Percentiles rank a stretch among this genome's conserved stretches.
These are phyloP conservation scores for Gracilaria domingensis DNA, from an alignment of 23 red algal species.

Conservation along the genomic window DNA sequence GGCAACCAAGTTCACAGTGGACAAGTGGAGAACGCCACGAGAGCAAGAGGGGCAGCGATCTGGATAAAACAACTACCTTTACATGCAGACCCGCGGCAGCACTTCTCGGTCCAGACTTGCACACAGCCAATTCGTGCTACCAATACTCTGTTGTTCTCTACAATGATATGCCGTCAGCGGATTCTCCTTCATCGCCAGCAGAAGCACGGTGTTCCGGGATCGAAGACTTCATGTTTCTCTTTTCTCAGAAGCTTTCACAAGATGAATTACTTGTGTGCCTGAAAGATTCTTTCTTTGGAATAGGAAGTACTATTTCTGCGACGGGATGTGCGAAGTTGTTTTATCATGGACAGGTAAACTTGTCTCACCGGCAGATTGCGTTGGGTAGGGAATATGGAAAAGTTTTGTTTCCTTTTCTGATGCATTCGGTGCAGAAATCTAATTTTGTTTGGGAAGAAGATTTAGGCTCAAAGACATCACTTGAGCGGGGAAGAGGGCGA, in stretches of 20 bases:
- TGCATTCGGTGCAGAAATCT: conserved; percentile 1
- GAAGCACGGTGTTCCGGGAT: conserved; percentile 14
- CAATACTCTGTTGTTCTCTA: conserved; percentile 47
- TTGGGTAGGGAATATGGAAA: conserved; percentile 40
- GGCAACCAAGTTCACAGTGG: not conserved
- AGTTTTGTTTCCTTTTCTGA: conserved; percentile 33
- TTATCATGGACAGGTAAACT: conserved; percentile 42
- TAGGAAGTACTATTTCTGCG: conserved; percentile 29
- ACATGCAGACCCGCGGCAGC: not conserved
- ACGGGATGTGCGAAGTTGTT: conserved; percentile 36
- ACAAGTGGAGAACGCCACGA: not conserved
- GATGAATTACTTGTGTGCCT: conserved; percentile 31
- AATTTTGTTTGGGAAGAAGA: conserved; percentile 51
- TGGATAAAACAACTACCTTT: conserved; percentile 2
- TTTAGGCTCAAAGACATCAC: not conserved
- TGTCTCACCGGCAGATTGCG: conserved; percentile 19
- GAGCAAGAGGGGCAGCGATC: not conserved
- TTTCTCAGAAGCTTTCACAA: conserved; percentile 38
- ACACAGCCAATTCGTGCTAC: not conserved
- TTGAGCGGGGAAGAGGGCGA: not conserved
- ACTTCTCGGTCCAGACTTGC: conserved; percentile 24
- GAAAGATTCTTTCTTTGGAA: conserved; percentile 18
- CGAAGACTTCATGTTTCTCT: conserved; percentile 64
- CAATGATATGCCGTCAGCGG: not conserved
- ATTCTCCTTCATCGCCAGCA: not conserved